Evolutionary conservation across 2,329 filamentous ascomycete genomes (phyloP).

Genomic region (Salinomyces thailandicus): DNA sequence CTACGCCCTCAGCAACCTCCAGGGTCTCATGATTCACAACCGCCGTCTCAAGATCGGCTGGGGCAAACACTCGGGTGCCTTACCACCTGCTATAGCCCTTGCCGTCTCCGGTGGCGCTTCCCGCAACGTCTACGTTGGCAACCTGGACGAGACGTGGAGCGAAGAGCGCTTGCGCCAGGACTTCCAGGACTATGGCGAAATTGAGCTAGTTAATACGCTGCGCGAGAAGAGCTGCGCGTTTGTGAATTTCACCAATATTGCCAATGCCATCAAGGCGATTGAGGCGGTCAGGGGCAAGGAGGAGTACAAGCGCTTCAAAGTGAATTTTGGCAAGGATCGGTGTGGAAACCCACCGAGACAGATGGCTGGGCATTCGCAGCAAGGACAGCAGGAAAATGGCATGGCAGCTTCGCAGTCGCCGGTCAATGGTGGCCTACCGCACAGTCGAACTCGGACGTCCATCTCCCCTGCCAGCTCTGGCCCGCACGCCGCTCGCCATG

Average conservation of each 20-base stretch:
- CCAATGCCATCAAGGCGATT: constrained; percentile 98
- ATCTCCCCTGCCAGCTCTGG: constrained; percentile 50
- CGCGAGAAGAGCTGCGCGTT: constrained; percentile 99
- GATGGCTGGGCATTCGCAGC: constrained; percentile 47
- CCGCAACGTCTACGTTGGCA: constrained; percentile 97
- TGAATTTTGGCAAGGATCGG: constrained; percentile 98
- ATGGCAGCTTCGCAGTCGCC: constrained; percentile 46
- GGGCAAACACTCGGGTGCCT: constrained; percentile 96
- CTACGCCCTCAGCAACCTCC: constrained; percentile 92
- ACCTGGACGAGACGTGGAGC: constrained; percentile 92
- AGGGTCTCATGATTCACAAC: constrained; percentile 99
- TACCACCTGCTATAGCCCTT: constrained; percentile 89
- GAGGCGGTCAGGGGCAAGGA: constrained; percentile 90
- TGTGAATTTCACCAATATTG: constrained; percentile 99
- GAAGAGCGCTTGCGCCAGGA: constrained; percentile 93
- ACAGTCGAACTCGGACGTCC: constrained; percentile 45
- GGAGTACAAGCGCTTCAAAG: constrained; percentile 97
- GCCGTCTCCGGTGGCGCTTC: constrained; percentile 94
- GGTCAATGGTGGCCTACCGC: constrained; percentile 46
- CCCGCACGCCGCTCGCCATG: no score
- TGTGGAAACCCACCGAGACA: constrained; percentile 95
- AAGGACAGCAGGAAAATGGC: constrained; percentile 46
- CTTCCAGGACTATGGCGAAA: constrained; percentile 95
- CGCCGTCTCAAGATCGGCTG: constrained; percentile 95
- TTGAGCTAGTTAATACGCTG: constrained; percentile 91